Evolutionary conservation across 164 flowering plant species (phyloP).

Genomic region (Dillenia suffruticosa): DNA sequence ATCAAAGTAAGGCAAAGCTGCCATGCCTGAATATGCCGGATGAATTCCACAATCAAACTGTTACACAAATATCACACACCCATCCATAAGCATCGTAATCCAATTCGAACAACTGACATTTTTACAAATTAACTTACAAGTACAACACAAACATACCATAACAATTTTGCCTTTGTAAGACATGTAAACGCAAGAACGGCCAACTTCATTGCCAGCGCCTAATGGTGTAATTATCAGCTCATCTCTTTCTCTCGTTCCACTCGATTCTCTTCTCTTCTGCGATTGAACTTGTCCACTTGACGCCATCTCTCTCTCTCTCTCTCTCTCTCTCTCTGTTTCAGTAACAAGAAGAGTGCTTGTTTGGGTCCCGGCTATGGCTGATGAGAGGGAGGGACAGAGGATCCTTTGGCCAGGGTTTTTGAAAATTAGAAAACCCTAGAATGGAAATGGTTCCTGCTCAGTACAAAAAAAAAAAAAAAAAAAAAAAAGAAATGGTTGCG

Average conservation of each 20-base stretch:
- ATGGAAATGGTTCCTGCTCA: too few relatives aligned
- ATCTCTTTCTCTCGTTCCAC: conserved; percentile 62
- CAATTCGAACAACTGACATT: too few relatives aligned
- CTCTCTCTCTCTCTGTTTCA: too few relatives aligned
- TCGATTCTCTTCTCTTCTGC: conserved; percentile 52
- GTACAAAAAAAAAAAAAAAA: too few relatives aligned
- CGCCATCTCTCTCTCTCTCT: conserved; percentile 25
- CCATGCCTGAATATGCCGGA: conserved; percentile 93
- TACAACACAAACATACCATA: conserved; percentile 13
- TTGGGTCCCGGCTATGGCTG: too few relatives aligned
- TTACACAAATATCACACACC: background rate
- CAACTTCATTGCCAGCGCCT: conserved; percentile 96
- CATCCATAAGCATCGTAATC: too few relatives aligned
- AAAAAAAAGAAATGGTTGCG: too few relatives aligned
- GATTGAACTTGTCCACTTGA: conserved; percentile 39
- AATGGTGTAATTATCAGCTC: conserved; percentile 80
- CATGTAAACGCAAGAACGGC: conserved; percentile 6
- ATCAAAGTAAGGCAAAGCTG: conserved; percentile 96
- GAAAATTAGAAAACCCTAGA: too few relatives aligned
- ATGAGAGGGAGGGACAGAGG: too few relatives aligned
- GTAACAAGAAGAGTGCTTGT: too few relatives aligned
- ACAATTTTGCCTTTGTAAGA: conserved; percentile 26
- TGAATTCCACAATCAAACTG: conserved; percentile 98
- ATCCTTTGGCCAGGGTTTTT: too few relatives aligned
- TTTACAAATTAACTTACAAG: too few relatives aligned